Conservation (phyloP, 1,284 basidiomycete genomes). For the Cerrena zonata region DNA sequence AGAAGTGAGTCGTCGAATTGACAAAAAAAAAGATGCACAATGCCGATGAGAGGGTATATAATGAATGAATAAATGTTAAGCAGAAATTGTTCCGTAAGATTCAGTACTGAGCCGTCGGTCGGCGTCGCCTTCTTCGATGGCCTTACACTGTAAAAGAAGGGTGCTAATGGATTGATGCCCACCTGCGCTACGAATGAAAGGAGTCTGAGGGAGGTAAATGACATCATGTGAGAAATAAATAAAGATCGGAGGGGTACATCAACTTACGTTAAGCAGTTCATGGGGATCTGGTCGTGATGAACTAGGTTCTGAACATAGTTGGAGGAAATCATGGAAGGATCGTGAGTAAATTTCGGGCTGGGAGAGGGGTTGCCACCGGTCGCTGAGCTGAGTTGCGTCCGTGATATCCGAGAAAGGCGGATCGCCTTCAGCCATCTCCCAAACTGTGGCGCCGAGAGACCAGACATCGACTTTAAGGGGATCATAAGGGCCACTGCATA, state of each 20-base stretch:
- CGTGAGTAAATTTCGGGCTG: conserved; percentile 59
- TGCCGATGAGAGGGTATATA: not conserved
- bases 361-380: conserved; percentile 59
- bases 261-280: conserved; percentile 56
- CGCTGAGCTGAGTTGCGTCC: conserved; percentile 39
- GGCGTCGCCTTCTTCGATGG: conserved; percentile 56
- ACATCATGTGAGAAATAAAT: not conserved
- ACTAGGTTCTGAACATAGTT: conserved; percentile 57
- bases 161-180: conserved; percentile 60
- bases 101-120: conserved; percentile 32
- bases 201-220: conserved; percentile 34
- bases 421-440: conserved; percentile 70
- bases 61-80: not conserved
- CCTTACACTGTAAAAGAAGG: conserved; percentile 59
- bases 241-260: conserved; percentile 1
- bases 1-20: too few relatives aligned
- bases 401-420: conserved; percentile 66
- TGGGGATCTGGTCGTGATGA: conserved; percentile 49
- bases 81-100: conserved; percentile 30
- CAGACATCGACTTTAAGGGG: conserved; percentile 72
- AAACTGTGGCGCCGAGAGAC: conserved; percentile 76
- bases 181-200: conserved; percentile 63
- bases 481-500: conserved; percentile 57
- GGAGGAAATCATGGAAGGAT: conserved; percentile 69
- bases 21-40: too few relatives aligned